phyloP scores from a whole-genome alignment of 768 basidiomycete genomes.

The Collybia sordida region DNA sequence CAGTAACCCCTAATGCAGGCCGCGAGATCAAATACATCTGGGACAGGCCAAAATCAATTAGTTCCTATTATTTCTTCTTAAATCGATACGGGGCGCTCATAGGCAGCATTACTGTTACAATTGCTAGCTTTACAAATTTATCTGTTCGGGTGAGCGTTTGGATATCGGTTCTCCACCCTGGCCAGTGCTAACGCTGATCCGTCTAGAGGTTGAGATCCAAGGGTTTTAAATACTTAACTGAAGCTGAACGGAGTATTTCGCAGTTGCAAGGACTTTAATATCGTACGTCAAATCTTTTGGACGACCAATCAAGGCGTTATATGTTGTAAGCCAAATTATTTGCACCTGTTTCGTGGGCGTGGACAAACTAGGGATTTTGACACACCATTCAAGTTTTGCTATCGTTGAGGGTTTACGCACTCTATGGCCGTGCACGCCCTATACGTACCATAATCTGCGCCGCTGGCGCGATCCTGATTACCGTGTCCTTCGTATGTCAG shows the following conservation, averaged over 20 bases:
- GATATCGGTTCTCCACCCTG: no score
- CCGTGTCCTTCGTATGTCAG: neutral
- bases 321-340: neutral
- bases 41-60: slow-evolving; percentile 31
- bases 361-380: no score
- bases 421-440: neutral
- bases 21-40: slow-evolving; percentile 41
- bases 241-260: no score
- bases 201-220: no score
- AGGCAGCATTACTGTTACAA: no score
- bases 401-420: neutral
- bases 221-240: no score
- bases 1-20: slow-evolving; percentile 11
- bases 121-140: no score
- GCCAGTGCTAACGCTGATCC: no score
- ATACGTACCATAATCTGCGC: neutral
- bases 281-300: neutral
- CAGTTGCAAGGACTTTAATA: no score
- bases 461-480: neutral
- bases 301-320: neutral
- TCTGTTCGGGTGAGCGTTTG: no score
- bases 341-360: neutral
- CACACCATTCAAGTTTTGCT: neutral
- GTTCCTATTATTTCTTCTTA: slow-evolving; percentile 40
- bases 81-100: slow-evolving; percentile 36